A percentile compares a stretch with the other conserved stretches of the same genome.
Evolutionary conservation across 2,329 filamentous ascomycete genomes (phyloP).

Genomic region (Didymella arachidicola): DNA sequence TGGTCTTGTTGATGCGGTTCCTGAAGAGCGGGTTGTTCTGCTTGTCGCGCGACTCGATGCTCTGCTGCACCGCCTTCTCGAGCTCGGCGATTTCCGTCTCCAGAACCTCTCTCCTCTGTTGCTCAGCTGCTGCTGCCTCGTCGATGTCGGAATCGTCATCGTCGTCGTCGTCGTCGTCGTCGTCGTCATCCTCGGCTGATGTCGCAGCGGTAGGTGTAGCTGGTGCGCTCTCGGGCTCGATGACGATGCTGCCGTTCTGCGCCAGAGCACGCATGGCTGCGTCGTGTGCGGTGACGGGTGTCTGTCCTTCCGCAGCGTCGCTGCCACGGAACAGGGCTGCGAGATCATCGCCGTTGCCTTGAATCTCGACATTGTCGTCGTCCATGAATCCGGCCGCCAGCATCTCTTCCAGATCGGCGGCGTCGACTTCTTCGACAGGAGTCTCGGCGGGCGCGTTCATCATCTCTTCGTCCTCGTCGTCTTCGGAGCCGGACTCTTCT

Average conservation of each 20-base stretch:
- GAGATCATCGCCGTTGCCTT: conserved; percentile 40
- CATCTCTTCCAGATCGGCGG: conserved; percentile 46
- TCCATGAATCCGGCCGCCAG: conserved; percentile 48
- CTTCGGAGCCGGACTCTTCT: conserved; percentile 47
- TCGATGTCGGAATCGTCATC: conserved; percentile 56
- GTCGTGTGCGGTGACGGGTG: conserved; percentile 47
- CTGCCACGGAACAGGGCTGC: conserved; percentile 40
- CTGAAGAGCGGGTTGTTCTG: conserved; percentile 60
- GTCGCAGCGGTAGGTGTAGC: conserved; percentile 45
- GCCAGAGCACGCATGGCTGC: conserved; percentile 50
- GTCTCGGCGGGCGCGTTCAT: conserved; percentile 53
- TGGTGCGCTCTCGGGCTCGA: conserved; percentile 42
- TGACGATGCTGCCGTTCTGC: conserved; percentile 36
- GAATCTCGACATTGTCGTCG: conserved; percentile 43
- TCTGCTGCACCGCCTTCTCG: conserved; percentile 58
- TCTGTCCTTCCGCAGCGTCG: conserved; percentile 42
- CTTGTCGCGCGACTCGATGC: conserved; percentile 53
- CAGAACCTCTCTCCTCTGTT: conserved; percentile 55
- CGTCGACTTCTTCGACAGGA: conserved; percentile 51
- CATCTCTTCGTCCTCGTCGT: conserved; percentile 52
- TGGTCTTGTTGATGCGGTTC: conserved; percentile 58
- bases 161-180: conserved; percentile 56
- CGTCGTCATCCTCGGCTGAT: conserved; percentile 51
- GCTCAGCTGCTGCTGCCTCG: conserved; percentile 58
- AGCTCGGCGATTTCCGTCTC: conserved; percentile 64